Base-by-base conservation (phyloP, 768 basidiomycete genomes). In the Leucocoprinus sp. region DNA sequence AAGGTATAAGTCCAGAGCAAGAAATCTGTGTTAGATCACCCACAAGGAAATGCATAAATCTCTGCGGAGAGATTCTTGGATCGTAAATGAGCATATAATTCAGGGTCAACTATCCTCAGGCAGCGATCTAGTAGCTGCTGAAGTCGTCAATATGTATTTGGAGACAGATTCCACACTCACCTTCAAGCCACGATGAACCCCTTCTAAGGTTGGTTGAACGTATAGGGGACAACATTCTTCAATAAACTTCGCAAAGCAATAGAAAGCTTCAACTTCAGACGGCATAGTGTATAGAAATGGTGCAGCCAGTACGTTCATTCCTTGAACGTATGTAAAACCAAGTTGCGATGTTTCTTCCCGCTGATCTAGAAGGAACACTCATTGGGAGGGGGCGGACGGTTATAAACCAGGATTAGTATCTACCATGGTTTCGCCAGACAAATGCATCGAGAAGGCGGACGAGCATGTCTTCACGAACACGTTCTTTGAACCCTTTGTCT, bases 241-340 rank as follows among this genome's bases (percentile, higher is more conserved):
- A 54, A 98, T 96, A 60, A 99, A 99, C 55, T 84, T 88, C 21
- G 90, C 78, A 58, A 99, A 98, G 64, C 91, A 96, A 51, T 84
- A 93, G 64, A 97, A 99, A 1, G 96, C 96, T 63, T 99, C 96
- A n/a, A 98, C 65, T 62, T 99, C 92, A 8, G 92, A 92, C 5
- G 96, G 93, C 80, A 98, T 88, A 8, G 88, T 91, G 59, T 96
- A 99, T 22, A 99, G 74, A 63, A 98, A 99, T 0, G 96, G 96
- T 2, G 96, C 96, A 17, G 93, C 92, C 27, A 99, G 80, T 38
- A 98, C 96, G 60, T 99, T 99, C 92, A 96, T 97, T 23, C 96
- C 96, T 65, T 99, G 95, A 7, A 99, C 93, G 56, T 98, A 99
- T 23, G 89, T 92, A 64, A 97, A 96, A 7, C 79, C 88, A 33